Base-by-base conservation (phyloP, 1,284 basidiomycete species). In the Pholiota adiposa region DNA sequence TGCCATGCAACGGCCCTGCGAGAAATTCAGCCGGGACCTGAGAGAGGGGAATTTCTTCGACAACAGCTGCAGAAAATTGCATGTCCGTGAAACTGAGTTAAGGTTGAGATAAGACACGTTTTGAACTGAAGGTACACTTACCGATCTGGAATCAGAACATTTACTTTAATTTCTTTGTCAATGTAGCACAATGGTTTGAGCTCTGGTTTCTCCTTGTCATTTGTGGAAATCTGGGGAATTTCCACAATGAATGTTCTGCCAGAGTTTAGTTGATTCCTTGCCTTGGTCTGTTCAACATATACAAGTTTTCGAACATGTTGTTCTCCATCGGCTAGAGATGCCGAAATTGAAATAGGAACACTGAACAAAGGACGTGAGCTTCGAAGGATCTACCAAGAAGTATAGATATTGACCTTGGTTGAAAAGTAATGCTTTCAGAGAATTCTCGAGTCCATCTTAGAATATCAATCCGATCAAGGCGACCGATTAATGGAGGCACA, bases 131-230 rank as follows among this genome's bases (percentile, higher is more conserved):
- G 19, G 50, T 16, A 12, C 7, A 56, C 79, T 54, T 58, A 85
- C 86, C 84, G 78, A 65, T 87, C 80, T 43, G 87, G 87, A 62
- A 89, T 72, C 76, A 87, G 75, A 31, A 88, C 50, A 66, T 88
- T 78, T 23, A 83, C 48, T 18, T 66, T 65, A 12, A 67, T 69
- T 66, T 80, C 73, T 38, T 66, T 64, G 44, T 78, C 75, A 43
- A 67, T 64, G 58, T 67, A 69, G 60, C 75, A 80, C 23, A 65
- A 69, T 50, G 72, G 38, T 44, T 56, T 51, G 27, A 31, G 11
- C 3, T 25, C 31, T 33, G 16, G 23, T 2, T 25, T 29, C 27
- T n/a, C 25, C 19, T 44, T 23, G 21, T 12, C 29, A 23, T 43
- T 21, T 25, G 41, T 19, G 16, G 40, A 27, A 29, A 23, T 27